These are phyloP conservation scores for Dissophora ornata DNA, from an alignment of 192 early-diverging fungal species.

Conservation along the genomic window DNA sequence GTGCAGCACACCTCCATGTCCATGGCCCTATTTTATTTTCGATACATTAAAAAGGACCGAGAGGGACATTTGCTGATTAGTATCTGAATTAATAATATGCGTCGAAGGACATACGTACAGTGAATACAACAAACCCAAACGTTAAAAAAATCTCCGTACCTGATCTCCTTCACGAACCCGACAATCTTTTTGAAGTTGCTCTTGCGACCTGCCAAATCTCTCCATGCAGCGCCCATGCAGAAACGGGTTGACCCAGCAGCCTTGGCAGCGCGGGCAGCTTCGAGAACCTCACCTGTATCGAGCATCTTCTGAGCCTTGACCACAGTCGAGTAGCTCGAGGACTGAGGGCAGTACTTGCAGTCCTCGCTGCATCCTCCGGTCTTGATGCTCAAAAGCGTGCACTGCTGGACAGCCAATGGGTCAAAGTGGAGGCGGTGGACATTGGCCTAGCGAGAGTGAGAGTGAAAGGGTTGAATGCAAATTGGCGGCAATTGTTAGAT, in stretches of 20 bases:
- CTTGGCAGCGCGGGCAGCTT: constrained; percentile 78
- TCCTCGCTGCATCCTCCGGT: constrained; percentile 88
- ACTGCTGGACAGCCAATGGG: constrained; percentile 80
- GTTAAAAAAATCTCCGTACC: constrained; percentile 58
- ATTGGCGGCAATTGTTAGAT: background rate
- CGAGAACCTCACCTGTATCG: constrained; percentile 74
- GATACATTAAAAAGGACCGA: no score
- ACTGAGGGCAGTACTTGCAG: constrained; percentile 87
- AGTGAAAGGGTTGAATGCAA: background rate
- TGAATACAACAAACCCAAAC: no score
- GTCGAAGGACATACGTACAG: no score
- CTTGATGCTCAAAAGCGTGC: constrained; percentile 84
- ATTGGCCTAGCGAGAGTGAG: constrained; percentile 63
- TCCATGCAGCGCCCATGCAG: constrained; percentile 92
- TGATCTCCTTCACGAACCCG: constrained; percentile 78
- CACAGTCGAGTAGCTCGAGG: constrained; percentile 74
- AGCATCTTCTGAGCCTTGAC: constrained; percentile 79
- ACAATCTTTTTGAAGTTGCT: constrained; percentile 85
- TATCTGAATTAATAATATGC: no score
- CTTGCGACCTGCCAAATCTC: constrained; percentile 82
- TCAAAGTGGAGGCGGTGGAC: constrained; percentile 80
- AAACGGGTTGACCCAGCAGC: constrained; percentile 83
- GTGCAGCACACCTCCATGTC: constrained; percentile 92
- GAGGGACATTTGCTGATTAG: no score
- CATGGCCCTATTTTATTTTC: constrained; percentile 68